Conservation (phyloP, 495 filamentous ascomycete species). For the Penicillium ochrochloron region DNA sequence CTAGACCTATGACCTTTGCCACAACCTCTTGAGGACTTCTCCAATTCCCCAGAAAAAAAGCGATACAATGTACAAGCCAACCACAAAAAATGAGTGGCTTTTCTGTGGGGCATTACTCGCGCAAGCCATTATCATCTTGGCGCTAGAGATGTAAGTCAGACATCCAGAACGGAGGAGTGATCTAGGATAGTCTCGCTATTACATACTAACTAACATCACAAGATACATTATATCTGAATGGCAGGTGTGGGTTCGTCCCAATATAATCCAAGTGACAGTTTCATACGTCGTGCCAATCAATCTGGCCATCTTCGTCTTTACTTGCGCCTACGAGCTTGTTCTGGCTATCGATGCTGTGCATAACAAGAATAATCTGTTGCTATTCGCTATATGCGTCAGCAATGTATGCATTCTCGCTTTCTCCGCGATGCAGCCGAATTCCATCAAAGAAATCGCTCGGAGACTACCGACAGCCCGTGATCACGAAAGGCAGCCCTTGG, state of each 20-base stretch:
- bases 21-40: neutral
- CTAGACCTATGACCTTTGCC: neutral
- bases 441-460: constrained; percentile 9
- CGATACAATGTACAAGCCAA: constrained; percentile 3
- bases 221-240: constrained; percentile 29
- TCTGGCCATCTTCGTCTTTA: constrained; percentile 27
- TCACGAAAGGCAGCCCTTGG: constrained; percentile 13
- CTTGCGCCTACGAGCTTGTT: constrained; percentile 22
- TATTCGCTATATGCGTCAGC: constrained; percentile 31
- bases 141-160: constrained; percentile 22
- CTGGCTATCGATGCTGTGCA: constrained; percentile 28
- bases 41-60: neutral
- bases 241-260: constrained; percentile 26
- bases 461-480: constrained; percentile 8
- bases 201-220: constrained; percentile 6
- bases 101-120: constrained; percentile 20
- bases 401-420: constrained; percentile 26
- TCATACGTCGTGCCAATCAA: constrained; percentile 26
- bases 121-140: constrained; percentile 20
- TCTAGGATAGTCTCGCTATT: neutral
- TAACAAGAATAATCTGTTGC: constrained; percentile 30
- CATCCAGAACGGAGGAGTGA: neutral
- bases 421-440: constrained; percentile 21
- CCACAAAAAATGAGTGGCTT: constrained; percentile 21
- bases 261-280: constrained; percentile 22